A percentile compares a stretch with the other conserved stretches of the same genome.
Conservation (phyloP, 2,329 filamentous ascomycete genomes). For the Dendrostoma leiphaemia region DNA sequence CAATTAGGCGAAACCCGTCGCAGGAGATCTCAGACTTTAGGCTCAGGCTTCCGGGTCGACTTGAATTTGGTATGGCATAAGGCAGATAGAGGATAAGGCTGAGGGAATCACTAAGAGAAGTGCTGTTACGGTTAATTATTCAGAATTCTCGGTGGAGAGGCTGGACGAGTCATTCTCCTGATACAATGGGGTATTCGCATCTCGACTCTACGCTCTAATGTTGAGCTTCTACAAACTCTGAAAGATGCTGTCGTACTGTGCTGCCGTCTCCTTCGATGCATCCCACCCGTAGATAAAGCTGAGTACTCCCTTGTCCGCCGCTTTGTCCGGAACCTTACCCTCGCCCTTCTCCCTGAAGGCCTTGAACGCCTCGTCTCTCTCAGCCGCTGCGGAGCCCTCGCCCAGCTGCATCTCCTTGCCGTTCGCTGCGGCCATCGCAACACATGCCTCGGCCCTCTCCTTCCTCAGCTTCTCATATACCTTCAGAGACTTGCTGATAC, state of each 20-base stretch:
- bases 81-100: no score
- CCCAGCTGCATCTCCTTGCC: constrained; percentile 42
- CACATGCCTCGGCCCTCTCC: constrained; percentile 46
- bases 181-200: no score
- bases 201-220: no score
- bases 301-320: constrained; percentile 34
- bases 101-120: no score
- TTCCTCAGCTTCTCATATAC: constrained; percentile 53
- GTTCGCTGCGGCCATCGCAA: constrained; percentile 47
- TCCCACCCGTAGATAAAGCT: constrained; percentile 19
- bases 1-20: no score
- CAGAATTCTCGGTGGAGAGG: no score
- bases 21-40: no score
- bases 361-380: constrained; percentile 42
- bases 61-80: no score
- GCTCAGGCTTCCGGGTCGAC: no score
- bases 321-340: constrained; percentile 49
- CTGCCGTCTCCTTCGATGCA: constrained; percentile 12
- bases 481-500: constrained; percentile 44
- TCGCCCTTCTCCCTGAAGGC: constrained; percentile 40
- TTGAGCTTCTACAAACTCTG: neutral
- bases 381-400: constrained; percentile 42
- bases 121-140: no score
- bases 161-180: no score
- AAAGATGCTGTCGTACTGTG: constrained; percentile 14